Evolutionary conservation across 176 grass and related monocot genomes (phyloP).

Genomic region (Oryza punctata): DNA sequence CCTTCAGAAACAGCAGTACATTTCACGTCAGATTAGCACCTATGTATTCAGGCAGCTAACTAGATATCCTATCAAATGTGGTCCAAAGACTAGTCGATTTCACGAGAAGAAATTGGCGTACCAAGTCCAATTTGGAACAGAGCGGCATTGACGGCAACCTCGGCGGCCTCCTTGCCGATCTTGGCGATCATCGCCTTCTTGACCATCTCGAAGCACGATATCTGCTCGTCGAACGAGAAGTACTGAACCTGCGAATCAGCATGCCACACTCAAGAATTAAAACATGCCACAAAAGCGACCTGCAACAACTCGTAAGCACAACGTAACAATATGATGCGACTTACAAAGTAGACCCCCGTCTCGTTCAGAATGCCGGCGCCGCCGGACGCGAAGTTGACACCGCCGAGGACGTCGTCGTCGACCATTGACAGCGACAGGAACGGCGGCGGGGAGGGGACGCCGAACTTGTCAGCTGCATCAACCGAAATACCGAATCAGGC

Average conservation of each 20-base stretch:
- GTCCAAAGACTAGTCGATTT: not conserved
- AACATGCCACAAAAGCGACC: not conserved
- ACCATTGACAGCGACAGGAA: conserved; percentile 70
- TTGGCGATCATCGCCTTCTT: conserved; percentile 64
- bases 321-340: not conserved
- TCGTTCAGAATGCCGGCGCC: conserved; percentile 95
- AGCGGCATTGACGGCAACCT: conserved; percentile 62
- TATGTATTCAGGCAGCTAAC: not conserved
- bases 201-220: conserved; percentile 60
- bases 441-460: conserved; percentile 62
- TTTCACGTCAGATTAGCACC: not conserved
- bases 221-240: conserved; percentile 88
- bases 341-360: conserved; percentile 92
- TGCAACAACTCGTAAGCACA: not conserved
- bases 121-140: conserved; percentile 77
- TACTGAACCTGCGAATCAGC: conserved; percentile 69
- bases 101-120: not conserved
- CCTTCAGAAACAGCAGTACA: conserved; percentile 40
- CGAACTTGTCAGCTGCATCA: conserved; percentile 74
- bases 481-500: not conserved
- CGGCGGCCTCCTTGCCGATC: conserved; percentile 61
- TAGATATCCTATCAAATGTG: no score
- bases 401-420: conserved; percentile 57
- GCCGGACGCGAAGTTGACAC: conserved; percentile 87
- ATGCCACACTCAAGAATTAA: not conserved